Evolutionary conservation across 176 grass and related monocot species (phyloP).

Genomic region (Phyllostachys edulis): DNA sequence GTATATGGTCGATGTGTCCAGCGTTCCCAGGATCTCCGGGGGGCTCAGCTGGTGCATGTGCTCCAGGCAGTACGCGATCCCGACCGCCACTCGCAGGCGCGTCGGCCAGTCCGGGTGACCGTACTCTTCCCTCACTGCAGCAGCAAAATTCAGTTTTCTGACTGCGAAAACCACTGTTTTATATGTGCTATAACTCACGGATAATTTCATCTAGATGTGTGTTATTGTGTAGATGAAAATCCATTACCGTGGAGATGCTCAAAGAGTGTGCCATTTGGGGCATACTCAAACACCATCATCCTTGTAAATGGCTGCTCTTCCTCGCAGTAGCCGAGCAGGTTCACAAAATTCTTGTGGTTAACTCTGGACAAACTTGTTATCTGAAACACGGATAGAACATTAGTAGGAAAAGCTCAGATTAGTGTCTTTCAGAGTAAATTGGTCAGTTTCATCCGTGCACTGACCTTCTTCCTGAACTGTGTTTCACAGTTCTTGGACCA

Average conservation of each 20-base stretch:
- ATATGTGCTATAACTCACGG: background rate
- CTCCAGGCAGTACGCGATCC: constrained; percentile 82
- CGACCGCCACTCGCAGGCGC: constrained; percentile 64
- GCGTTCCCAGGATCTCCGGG: constrained; percentile 48
- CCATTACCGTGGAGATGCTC: constrained; percentile 88
- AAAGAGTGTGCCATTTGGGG: constrained; percentile 78
- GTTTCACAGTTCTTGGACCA: constrained; percentile 71
- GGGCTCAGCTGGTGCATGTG: constrained; percentile 85
- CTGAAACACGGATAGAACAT: constrained; percentile 38
- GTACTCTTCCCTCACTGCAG: constrained; percentile 70
- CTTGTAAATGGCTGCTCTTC: constrained; percentile 85
- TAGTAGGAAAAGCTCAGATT: background rate
- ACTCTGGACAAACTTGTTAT: constrained; percentile 68
- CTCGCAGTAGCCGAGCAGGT: constrained; percentile 87
- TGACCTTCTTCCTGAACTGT: constrained; percentile 83
- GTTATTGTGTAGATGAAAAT: background rate
- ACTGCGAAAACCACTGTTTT: background rate
- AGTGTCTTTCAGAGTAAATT: background rate
- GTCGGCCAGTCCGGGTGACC: constrained; percentile 74
- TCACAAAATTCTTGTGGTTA: constrained; percentile 93
- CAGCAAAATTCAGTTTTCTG: background rate
- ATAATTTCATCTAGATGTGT: background rate
- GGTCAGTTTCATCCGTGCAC: background rate
- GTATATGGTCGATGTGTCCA: constrained; percentile 74
- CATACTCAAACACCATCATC: constrained; percentile 98